phyloP scores from a whole-genome alignment of 805 yeast genomes.

The Sporopachydermia quercuum region DNA sequence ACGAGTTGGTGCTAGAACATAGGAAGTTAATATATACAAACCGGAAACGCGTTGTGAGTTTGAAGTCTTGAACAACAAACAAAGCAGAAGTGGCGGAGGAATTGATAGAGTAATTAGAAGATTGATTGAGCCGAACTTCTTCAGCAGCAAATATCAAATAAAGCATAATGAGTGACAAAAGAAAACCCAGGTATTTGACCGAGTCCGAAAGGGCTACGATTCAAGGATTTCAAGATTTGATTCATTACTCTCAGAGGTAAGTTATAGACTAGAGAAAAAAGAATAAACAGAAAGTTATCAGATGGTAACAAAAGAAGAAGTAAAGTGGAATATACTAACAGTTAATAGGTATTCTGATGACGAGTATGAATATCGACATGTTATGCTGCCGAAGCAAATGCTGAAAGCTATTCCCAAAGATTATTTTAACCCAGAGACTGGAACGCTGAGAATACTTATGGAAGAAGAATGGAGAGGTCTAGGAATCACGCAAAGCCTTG shows the following conservation, averaged over 20 bases:
- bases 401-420: conserved; percentile 87
- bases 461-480: conserved; percentile 99
- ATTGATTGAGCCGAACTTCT: too few species aligned
- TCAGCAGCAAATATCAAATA: too few species aligned
- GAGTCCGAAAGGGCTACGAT: conserved; percentile 77
- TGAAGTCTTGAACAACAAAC: too few species aligned
- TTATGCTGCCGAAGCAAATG: conserved; percentile 93
- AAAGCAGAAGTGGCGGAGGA: too few species aligned
- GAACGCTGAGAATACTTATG: conserved; percentile 74
- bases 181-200: conserved; percentile 45
- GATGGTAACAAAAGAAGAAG: conserved; percentile 1
- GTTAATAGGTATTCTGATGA: conserved; percentile 68
- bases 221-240: conserved; percentile 82
- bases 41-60: too few species aligned
- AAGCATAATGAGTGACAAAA: conserved; percentile 7
- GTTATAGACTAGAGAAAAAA: too few species aligned
- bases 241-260: conserved; percentile 76
- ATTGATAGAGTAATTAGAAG: too few species aligned
- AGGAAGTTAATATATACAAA: too few species aligned
- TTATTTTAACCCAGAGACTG: conserved; percentile 85
- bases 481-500: conserved; percentile 92
- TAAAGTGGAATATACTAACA: conserved; percentile 5
- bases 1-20: too few species aligned
- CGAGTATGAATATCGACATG: conserved; percentile 87
- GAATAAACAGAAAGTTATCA: too few species aligned